A percentile compares a stretch with the other conserved stretches of the same genome.
Conservation (phyloP, 495 filamentous ascomycete species). For the Immersiella caudata region DNA sequence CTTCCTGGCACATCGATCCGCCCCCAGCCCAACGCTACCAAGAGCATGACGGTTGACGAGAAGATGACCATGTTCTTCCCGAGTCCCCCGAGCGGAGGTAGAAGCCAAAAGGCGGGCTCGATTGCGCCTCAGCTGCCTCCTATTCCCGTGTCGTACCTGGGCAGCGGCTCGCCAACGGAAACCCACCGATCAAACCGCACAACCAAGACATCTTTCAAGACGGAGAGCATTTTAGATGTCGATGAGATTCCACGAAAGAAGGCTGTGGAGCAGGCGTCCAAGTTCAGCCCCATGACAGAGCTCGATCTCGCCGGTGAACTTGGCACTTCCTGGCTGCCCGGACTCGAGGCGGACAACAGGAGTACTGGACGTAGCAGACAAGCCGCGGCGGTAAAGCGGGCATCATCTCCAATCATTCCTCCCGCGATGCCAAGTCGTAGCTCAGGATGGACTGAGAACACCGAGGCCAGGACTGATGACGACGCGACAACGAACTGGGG, state of each 20-base stretch:
- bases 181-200: conserved; percentile 36
- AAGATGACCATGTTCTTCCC: conserved; percentile 55
- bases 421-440: conserved; percentile 24
- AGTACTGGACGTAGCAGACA: conserved; percentile 14
- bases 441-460: conserved; percentile 38
- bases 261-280: conserved; percentile 13
- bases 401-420: conserved; percentile 44
- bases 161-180: conserved; percentile 24
- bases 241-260: conserved; percentile 38
- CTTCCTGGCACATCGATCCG: conserved; percentile 36
- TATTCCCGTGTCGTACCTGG: conserved; percentile 39
- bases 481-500: conserved; percentile 45
- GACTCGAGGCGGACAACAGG: conserved; percentile 32
- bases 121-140: conserved; percentile 48
- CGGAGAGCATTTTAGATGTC: conserved; percentile 44
- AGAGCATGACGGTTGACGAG: conserved; percentile 59
- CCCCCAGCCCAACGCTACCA: conserved; percentile 49
- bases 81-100: conserved; percentile 39
- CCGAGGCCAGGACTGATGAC: conserved; percentile 36
- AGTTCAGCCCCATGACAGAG: conserved; percentile 30
- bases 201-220: conserved; percentile 38
- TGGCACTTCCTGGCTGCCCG: conserved; percentile 46
- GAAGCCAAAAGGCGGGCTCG: conserved; percentile 35
- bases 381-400: conserved; percentile 38
- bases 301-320: conserved; percentile 39